Evolutionary conservation across 140 eudicot species (phyloP), one percentile per base, ranked within the genome.

Genomic region (Bidens hawaiensis): DNA sequence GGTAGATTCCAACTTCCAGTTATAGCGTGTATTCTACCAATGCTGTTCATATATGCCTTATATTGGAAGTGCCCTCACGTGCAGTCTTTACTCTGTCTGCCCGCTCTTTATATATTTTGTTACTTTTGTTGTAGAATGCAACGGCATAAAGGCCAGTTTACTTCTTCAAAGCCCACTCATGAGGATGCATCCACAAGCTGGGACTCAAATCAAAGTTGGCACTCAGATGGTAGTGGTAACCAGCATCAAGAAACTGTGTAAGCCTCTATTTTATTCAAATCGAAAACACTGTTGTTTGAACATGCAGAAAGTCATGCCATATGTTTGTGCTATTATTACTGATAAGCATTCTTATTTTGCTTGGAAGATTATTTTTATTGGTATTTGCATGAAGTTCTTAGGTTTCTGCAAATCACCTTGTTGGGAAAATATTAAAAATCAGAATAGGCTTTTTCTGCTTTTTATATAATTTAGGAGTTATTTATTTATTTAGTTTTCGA

Each of bases 121-220:
- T 12, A 40, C n/a, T n/a, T n/a, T 38, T 25, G 8, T 41, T 71
- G 26, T 47, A 83, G 90, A 77, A 83, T 83, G 90, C 90, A 83
- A 46, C 34, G 90, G 30, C 76, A 83, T 15, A 83, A 83, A 72
- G 90, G 90, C 14, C 90, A 83, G 51, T 83, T 83, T 73, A 74
- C 90, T 15, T 79, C 90, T 50, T 69, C 86, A 67, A 83, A 83
- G 54, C 65, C 76, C 21, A 67, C 5, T 64, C 64, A 75, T 6
- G 89, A 75, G 60, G 89, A 78, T 60, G 82, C 82, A 49, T 68
- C 68, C 24, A 70, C 83, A 24, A 79, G 75, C 70, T 74, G 83
- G 83, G 90, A 79, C 49, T 83, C 90, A 18, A 74, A 60, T 34
- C 85, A 76, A 61, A 80, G 61, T 60, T 70, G 74, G 81, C 79